phyloP scores from a whole-genome alignment of 768 basidiomycete species.

The Termitomyces sp. region DNA sequence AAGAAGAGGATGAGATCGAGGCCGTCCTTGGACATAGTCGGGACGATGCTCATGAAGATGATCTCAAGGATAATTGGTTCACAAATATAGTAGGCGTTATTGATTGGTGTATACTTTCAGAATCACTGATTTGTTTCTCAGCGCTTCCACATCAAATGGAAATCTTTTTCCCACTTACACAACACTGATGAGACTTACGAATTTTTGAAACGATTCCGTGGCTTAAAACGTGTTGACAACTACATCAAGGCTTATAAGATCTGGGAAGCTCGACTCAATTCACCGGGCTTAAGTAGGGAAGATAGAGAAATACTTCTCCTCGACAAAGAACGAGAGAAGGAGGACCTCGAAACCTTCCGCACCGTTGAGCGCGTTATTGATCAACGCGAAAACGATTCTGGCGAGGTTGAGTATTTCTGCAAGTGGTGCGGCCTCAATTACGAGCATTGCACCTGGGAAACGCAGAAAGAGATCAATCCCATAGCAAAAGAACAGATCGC shows the following conservation, averaged over 20 bases:
- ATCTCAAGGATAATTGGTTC: conserved; percentile 78
- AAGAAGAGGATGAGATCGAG: conserved; percentile 88
- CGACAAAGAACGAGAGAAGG: conserved; percentile 86
- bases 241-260: conserved; percentile 89
- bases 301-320: conserved; percentile 86
- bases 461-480: conserved; percentile 68
- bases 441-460: conserved; percentile 95
- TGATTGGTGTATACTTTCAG: conserved; percentile 1
- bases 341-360: conserved; percentile 87
- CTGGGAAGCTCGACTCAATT: conserved; percentile 60
- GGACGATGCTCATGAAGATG: conserved; percentile 74
- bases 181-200: conserved; percentile 99
- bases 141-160: conserved; percentile 99
- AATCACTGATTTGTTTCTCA: conserved; percentile 23
- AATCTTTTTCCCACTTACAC: conserved; percentile 94
- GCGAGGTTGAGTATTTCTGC: conserved; percentile 83
- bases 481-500: conserved; percentile 77
- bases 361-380: conserved; percentile 87
- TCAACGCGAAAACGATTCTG: conserved; percentile 57
- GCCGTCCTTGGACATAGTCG: conserved; percentile 82
- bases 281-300: conserved; percentile 71
- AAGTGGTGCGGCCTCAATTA: conserved; percentile 96
- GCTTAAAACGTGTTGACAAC: conserved; percentile 96
- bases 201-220: conserved; percentile 92
- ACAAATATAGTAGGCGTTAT: conserved; percentile 68